phyloP scores from a whole-genome alignment of 2,329 filamentous ascomycete genomes.

The Sclerotinia spermophila region DNA sequence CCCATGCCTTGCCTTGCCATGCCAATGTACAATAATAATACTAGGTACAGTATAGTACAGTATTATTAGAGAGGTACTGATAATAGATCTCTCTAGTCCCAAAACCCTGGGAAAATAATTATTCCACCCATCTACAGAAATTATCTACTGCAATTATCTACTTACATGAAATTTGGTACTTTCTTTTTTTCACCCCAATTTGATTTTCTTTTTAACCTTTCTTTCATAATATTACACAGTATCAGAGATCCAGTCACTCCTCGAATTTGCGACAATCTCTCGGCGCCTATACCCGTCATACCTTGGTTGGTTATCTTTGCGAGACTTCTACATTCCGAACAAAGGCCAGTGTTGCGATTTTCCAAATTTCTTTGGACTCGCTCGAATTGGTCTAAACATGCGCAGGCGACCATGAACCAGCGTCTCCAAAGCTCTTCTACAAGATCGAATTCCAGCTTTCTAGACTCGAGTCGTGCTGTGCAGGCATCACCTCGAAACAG shows the following conservation, averaged over 20 bases:
- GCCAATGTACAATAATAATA: background rate
- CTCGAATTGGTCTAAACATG: slow-evolving; percentile 17
- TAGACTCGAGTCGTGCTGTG: slow-evolving; percentile 13
- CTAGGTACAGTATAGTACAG: too few species aligned
- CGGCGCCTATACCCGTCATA: slow-evolving; percentile 11
- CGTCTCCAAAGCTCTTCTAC: slow-evolving; percentile 16
- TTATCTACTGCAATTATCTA: too few species aligned
- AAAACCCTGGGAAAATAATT: background rate
- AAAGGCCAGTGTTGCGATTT: slow-evolving; percentile 12
- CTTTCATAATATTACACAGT: background rate
- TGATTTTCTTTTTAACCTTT: too few species aligned
- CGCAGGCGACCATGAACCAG: slow-evolving; percentile 16
- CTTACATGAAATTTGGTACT: background rate
- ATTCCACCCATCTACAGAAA: background rate
- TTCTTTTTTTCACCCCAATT: background rate
- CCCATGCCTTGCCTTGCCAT: background rate
- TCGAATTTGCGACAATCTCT: slow-evolving; percentile 11
- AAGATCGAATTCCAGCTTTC: slow-evolving; percentile 16
- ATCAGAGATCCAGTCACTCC: background rate
- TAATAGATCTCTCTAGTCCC: background rate
- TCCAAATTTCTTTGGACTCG: slow-evolving; percentile 13
- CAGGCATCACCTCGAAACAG: slow-evolving; percentile 18
- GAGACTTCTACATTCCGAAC: slow-evolving; percentile 7
- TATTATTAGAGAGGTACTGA: background rate
- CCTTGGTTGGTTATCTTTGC: slow-evolving; percentile 14